Base-by-base conservation (phyloP, 2,329 filamentous ascomycete genomes). In the Alternaria hordeiaustralica region DNA sequence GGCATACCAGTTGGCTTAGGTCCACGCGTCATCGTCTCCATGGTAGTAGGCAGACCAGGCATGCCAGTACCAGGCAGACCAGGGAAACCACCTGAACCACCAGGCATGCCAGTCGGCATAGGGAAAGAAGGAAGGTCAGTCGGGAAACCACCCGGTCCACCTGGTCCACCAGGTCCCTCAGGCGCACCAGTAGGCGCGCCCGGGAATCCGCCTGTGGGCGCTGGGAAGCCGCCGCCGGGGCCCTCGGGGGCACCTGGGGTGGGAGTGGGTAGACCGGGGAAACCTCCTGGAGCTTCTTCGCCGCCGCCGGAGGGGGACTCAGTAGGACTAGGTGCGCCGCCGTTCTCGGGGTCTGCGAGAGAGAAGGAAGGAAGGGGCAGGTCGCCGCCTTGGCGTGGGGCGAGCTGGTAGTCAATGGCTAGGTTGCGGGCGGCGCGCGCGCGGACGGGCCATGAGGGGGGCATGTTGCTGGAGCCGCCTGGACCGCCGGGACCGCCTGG, bases 381-480 rank as follows among this genome's bases (percentile, higher is more conserved):
- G 47, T 36, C 13, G 21, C 20, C 43, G 5, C 47, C 60, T 60
- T 67, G 66, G 30, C 64, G 58, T 45, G 69, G 65, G 10, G 67
- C 69, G 25, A 71, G 67, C 28, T 64, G 57, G 50, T 69, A 71
- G 63, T 71, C 63, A 53, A 71, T 59, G 12, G 63, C 61, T 10
- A 71, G 49, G 11, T 53, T 53, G 20, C 30, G 49, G 28, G 9
- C 36, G 36, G 36, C 25, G 49, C 36, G 45, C 45, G 25, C 44
- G 28, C 45, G 60, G 30, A 25, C 20, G 18, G 13, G 28, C 44
- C 28, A 41, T 0, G 36, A 41, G 1, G 36, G 36, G 0, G 36
- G 36, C 36, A 41, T 41, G 36, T 41, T 41, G 36, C n/a, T 41
- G 36, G 36, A 41, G 23, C 28, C 33, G n/a, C 53, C 44, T 4